Evolutionary conservation across 2,329 filamentous ascomycete genomes (phyloP).

Genomic region (Bertia moriformis): DNA sequence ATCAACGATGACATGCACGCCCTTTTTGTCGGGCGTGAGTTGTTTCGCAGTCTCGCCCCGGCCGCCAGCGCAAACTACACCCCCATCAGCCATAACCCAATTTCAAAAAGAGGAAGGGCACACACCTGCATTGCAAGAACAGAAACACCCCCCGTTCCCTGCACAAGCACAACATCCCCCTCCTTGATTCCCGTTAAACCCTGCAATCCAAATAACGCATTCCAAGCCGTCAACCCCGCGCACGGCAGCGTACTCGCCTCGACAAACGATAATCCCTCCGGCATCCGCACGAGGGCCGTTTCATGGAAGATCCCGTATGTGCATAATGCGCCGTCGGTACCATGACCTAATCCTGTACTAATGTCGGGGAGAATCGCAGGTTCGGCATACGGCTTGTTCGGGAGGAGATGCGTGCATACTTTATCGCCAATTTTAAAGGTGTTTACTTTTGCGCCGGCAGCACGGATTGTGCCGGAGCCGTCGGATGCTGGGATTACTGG

Average conservation of each 20-base stretch:
- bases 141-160: conserved; percentile 26
- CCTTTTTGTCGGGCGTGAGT: too few species aligned
- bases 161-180: conserved; percentile 21
- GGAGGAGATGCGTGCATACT: background rate
- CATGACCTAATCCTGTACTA: conserved; percentile 9
- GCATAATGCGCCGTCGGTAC: conserved; percentile 15
- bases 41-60: conserved; percentile 12
- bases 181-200: conserved; percentile 15
- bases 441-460: background rate
- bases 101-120: conserved; percentile 27
- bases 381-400: background rate
- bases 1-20: conserved; percentile 27
- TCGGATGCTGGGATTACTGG: background rate
- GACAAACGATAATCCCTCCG: conserved; percentile 26
- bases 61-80: conserved; percentile 16
- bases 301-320: conserved; percentile 14
- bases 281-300: conserved; percentile 46
- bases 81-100: conserved; percentile 23
- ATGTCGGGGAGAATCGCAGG: background rate
- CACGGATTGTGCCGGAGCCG: background rate
- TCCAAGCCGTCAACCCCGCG: conserved; percentile 40
- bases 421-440: background rate
- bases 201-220: conserved; percentile 34
- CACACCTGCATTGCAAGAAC: conserved; percentile 22
- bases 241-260: conserved; percentile 34